Evolutionary conservation across 306 rosid species (phyloP), one percentile per base, ranked within the genome.

Genomic region (Cucurbita pepo): DNA sequence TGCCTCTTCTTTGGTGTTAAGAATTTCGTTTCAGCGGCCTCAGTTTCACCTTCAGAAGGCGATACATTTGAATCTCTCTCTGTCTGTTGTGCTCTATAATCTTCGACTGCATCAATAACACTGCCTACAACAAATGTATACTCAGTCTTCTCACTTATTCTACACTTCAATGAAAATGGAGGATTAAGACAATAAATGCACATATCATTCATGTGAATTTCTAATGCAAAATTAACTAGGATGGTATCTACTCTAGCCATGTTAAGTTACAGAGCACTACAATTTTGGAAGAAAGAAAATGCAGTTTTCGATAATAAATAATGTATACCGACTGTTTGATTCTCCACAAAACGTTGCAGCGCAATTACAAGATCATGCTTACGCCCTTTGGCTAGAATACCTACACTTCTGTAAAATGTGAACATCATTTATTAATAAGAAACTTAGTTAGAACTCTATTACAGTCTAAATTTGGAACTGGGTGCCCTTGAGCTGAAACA

Each of bases 331-430:
- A 82, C 40, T 40, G 53, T 80, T 73, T 78, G 77, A 69, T 75
- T 82, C 78, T 85, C 87, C 81, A 87, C 62, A 77, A 85, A 87
- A 82, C 80, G 78, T 86, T 81, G 89, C 82, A 89, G 79, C 43
- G 98, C 83, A 53, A 89, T 78, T 81, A 93, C 83, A 58, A 93
- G 96, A 10, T 90, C 94, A 40, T 78, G 85, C 83, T 90, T 93
- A 21, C 86, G 79, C 51, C 98, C 98, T 82, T 83, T 93, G 74
- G 94, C 87, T 59, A 93, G 82, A 34, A 88, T 83, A 78, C 79
- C 84, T 30, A 88, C 43, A 30, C 65, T 86, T 91, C 98, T 93
- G 96, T 67, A 37, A 81, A 79, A 59, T 52, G 44, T 76, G 73
- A 81, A 80, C 79, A 77, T 41, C 79, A 83, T 77, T 50, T 40